Evolutionary conservation across 495 filamentous ascomycete genomes (phyloP), one percentile per base, ranked within the genome.

Genomic region (Cercophora sp.): DNA sequence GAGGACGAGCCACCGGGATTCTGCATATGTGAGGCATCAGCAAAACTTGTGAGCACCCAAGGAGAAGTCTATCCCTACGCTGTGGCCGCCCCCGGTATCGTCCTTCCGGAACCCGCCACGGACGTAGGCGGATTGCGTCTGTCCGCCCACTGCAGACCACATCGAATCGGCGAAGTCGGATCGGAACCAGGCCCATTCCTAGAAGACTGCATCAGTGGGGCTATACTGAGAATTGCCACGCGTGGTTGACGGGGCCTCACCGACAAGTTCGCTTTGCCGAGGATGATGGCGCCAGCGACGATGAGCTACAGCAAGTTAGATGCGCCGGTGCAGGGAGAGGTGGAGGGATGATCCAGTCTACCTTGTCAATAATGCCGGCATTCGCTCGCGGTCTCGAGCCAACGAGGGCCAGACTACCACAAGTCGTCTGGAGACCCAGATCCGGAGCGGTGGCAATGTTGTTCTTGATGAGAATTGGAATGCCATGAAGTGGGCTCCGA

Each of bases 1-100:
- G 74, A 65, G 1, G 75, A 79, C 11, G 78, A 78, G 1, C 78
- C 53, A 3, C 24, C 52, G 3, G 52, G 52, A 0, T 18, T 43
- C 40, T 43, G 40, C 10, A 4, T 2, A 25, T 8, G 4, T n/a
- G 40, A n/a, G 22, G 18, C n/a, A n/a, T n/a, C n/a, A n/a, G n/a
- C n/a, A n/a, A n/a, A n/a, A n/a, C n/a, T 9, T 20, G 40, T 43
- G 22, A 43, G 22, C 11, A 9, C 18, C 4, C 0, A 8, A 15
- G 22, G 13, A 9, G 4, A 10, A 11, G 5, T 18, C 10, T 3
- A 26, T 43, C 8, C 8, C 16, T 48, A 48, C 45, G 5, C 20
- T 35, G 34, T 50, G 47, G 1, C 47, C 47, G n/a, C 26, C 24
- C 9, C 25, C 23, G 9, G 15, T 50, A n/a, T 50, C 47, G 1